Percentiles rank a stretch among this genome's conserved stretches.
These are phyloP conservation scores for Ampelomyces quisqualis DNA, from an alignment of 2,329 filamentous ascomycete genomes.

Conservation along the genomic window DNA sequence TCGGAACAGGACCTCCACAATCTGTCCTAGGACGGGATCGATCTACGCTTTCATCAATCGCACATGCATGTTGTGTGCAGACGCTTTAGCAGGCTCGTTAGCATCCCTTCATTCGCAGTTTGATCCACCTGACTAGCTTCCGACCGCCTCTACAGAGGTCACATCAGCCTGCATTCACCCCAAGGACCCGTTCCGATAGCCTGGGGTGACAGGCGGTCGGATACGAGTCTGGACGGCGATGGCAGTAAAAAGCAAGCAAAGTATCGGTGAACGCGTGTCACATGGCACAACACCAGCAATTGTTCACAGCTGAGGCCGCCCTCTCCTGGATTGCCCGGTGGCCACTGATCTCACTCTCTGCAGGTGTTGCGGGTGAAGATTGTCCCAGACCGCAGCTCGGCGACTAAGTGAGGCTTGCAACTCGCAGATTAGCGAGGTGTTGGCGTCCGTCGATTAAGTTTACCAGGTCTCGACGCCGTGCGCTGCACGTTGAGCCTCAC, in stretches of 20 bases:
- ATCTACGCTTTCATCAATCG: neutral
- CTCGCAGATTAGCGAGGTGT: conserved; percentile 8
- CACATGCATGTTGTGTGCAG: too few species aligned
- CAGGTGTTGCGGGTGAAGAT: neutral
- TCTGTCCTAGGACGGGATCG: neutral
- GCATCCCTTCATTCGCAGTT: too few species aligned
- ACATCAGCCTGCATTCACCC: conserved; percentile 10
- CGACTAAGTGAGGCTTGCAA: conserved; percentile 1
- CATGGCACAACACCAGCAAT: conserved; percentile 10
- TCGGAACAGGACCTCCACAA: neutral
- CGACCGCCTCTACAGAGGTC: neutral
- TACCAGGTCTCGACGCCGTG: neutral
- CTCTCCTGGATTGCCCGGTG: neutral
- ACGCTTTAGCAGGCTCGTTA: too few species aligned
- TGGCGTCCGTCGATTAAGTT: conserved; percentile 1
- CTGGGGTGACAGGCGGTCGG: conserved; percentile 20
- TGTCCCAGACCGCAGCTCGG: neutral
- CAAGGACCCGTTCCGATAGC: conserved; percentile 15
- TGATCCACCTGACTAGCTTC: neutral
- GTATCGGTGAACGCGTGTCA: conserved; percentile 7
- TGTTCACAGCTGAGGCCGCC: neutral
- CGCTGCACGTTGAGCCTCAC: conserved; percentile 10
- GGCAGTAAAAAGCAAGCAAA: conserved; percentile 9
- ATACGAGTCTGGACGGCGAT: conserved; percentile 2
- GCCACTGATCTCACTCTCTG: conserved; percentile 4